These are phyloP conservation scores for Fonsecaea monophora DNA, from an alignment of 2,329 filamentous ascomycete species.

Conservation along the genomic window DNA sequence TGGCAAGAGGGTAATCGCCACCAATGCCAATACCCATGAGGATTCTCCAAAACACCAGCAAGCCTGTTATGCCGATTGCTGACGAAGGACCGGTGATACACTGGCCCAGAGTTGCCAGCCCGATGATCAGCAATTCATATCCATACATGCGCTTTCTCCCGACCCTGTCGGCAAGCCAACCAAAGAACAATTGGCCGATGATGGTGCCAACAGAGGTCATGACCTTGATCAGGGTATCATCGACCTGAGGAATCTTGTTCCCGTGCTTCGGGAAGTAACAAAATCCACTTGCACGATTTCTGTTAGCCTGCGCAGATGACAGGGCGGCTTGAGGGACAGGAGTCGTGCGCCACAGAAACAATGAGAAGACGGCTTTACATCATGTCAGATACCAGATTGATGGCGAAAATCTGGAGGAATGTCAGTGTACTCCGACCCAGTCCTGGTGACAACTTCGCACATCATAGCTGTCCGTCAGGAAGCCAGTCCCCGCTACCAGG, in stretches of 20 bases:
- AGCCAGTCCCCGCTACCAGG: conserved; percentile 79
- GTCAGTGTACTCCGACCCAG: neutral
- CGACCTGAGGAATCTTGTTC: conserved; percentile 64
- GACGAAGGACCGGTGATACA: conserved; percentile 68
- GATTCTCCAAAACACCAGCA: conserved; percentile 79
- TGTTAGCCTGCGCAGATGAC: conserved; percentile 67
- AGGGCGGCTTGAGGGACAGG: conserved; percentile 75
- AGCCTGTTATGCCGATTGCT: conserved; percentile 60
- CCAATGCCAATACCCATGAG: conserved; percentile 59
- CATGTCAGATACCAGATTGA: conserved; percentile 23
- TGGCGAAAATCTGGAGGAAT: conserved; percentile 18
- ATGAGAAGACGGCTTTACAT: neutral
- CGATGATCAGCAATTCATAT: conserved; percentile 78
- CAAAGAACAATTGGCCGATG: conserved; percentile 78
- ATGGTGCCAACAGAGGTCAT: conserved; percentile 83
- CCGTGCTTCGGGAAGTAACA: conserved; percentile 71
- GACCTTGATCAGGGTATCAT: conserved; percentile 84
- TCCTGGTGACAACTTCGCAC: conserved; percentile 36
- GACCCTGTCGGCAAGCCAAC: conserved; percentile 76
- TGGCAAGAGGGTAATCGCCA: conserved; percentile 81
- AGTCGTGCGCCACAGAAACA: conserved; percentile 49
- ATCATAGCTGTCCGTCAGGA: conserved; percentile 84
- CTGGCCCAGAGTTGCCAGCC: conserved; percentile 76
- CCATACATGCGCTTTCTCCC: conserved; percentile 87
- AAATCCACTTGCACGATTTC: conserved; percentile 58